Conservation (phyloP, 2,329 filamentous ascomycete genomes). For the Chrysosporium queenslandicum region DNA sequence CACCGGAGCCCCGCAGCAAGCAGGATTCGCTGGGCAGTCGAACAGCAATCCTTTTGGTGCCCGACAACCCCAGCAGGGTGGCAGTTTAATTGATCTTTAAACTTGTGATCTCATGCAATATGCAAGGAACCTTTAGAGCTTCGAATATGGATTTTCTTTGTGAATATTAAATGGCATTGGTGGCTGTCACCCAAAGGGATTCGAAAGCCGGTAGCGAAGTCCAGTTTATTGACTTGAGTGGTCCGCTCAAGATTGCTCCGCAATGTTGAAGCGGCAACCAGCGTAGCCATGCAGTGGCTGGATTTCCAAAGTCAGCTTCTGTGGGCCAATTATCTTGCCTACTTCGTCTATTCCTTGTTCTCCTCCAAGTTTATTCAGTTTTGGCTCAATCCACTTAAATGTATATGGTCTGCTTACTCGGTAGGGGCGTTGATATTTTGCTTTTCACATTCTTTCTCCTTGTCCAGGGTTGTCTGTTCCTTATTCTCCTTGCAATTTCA, state of each 20-base stretch:
- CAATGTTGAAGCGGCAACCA: neutral
- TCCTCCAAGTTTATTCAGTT: neutral
- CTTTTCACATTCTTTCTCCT: neutral
- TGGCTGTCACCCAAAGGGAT: neutral
- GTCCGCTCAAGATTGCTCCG: neutral
- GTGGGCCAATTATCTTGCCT: neutral
- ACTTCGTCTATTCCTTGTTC: neutral
- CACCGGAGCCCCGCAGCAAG: constrained; percentile 53
- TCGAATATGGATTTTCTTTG: neutral
- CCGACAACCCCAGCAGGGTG: constrained; percentile 37
- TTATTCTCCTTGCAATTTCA: neutral
- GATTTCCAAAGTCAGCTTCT: neutral
- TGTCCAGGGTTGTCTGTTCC: neutral
- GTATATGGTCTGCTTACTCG: neutral
- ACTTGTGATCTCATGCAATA: neutral
- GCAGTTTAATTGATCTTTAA: constrained; percentile 55
- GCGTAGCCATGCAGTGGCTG: neutral
- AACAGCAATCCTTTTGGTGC: constrained; percentile 47
- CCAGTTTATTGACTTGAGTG: neutral
- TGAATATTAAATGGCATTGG: neutral
- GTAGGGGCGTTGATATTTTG: neutral
- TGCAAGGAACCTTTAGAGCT: neutral
- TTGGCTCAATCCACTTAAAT: neutral
- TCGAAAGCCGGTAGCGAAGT: neutral
- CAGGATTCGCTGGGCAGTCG: constrained; percentile 31